Evolutionary conservation across 1,284 basidiomycete genomes (phyloP).

Genomic region (Ceratobasidium sp.): DNA sequence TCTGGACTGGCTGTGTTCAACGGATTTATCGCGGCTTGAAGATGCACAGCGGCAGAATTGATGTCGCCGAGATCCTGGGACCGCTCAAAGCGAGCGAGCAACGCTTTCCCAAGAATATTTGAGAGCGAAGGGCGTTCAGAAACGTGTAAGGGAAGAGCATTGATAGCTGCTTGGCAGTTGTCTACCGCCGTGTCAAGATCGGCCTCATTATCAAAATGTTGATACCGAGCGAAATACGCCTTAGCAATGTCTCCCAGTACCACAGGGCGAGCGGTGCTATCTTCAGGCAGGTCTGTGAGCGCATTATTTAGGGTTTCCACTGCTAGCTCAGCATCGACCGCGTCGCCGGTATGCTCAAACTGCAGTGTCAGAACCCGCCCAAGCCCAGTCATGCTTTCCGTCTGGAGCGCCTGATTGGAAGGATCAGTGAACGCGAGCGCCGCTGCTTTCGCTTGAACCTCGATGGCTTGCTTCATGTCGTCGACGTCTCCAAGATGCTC

Average conservation of each 20-base stretch:
- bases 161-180: constrained; percentile 7
- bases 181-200: constrained; percentile 4
- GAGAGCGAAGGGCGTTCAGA: constrained; percentile 9
- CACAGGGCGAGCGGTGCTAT: constrained; percentile 4
- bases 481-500: constrained; percentile 37
- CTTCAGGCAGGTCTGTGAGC: neutral
- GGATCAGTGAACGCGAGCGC: neutral
- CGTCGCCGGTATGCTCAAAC: constrained; percentile 33
- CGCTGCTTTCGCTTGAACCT: constrained; percentile 3
- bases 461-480: constrained; percentile 31
- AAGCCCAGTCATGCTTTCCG: constrained; percentile 16
- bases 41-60: neutral
- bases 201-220: neutral
- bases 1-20: constrained; percentile 7
- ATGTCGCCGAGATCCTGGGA: neutral
- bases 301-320: constrained; percentile 1
- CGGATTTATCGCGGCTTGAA: neutral
- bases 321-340: constrained; percentile 8
- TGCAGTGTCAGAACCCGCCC: constrained; percentile 13
- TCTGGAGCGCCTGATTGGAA: neutral
- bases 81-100: constrained; percentile 11
- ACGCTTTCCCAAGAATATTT: neutral
- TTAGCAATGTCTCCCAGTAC: constrained; percentile 16
- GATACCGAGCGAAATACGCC: constrained; percentile 16
- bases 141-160: neutral